A percentile compares a stretch with the other conserved stretches of the same genome.
Evolutionary conservation across 139 green algal species (phyloP).

Genomic region (Tetraselmis striata): DNA sequence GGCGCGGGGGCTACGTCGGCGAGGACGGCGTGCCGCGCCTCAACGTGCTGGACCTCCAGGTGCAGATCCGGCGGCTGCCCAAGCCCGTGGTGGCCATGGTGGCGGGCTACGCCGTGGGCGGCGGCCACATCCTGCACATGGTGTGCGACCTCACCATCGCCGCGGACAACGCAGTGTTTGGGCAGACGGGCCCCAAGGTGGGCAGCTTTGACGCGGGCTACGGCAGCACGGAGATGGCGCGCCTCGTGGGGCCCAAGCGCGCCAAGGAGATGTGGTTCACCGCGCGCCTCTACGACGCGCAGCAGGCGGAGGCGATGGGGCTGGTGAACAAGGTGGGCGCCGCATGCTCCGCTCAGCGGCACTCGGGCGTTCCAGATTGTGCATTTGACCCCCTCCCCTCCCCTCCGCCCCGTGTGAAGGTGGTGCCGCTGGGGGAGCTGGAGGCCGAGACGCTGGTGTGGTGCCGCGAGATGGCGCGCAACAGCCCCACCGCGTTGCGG

Average conservation of each 20-base stretch:
- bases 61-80: slow-evolving; percentile 87
- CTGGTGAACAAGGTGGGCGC: slow-evolving; percentile 84
- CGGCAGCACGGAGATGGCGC: slow-evolving; percentile 86
- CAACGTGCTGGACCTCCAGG: slow-evolving; percentile 95
- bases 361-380: too few relatives aligned
- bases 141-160: slow-evolving; percentile 97
- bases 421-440: slow-evolving; percentile 83
- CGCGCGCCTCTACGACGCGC: slow-evolving; percentile 80
- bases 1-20: slow-evolving; percentile 89
- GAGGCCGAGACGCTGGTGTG: slow-evolving; percentile 85
- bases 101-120: slow-evolving; percentile 93
- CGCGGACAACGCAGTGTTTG: slow-evolving; percentile 97
- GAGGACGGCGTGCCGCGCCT: slow-evolving; percentile 75
- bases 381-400: too few relatives aligned
- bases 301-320: slow-evolving; percentile 85
- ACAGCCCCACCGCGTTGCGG: slow-evolving; percentile 88
- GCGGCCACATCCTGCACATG: slow-evolving; percentile 97
- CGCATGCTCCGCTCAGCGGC: too few relatives aligned
- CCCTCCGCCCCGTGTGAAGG: too few relatives aligned
- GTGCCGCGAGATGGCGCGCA: slow-evolving; percentile 92
- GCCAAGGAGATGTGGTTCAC: slow-evolving; percentile 98
- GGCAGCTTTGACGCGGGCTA: slow-evolving; percentile 96
- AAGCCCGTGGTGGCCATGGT: slow-evolving; percentile 95
- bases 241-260: slow-evolving; percentile 89
- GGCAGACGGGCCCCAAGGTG: slow-evolving; percentile 95